Base-by-base conservation (phyloP, 352 stramenopile genomes). In the Globisporangium radiosum region DNA sequence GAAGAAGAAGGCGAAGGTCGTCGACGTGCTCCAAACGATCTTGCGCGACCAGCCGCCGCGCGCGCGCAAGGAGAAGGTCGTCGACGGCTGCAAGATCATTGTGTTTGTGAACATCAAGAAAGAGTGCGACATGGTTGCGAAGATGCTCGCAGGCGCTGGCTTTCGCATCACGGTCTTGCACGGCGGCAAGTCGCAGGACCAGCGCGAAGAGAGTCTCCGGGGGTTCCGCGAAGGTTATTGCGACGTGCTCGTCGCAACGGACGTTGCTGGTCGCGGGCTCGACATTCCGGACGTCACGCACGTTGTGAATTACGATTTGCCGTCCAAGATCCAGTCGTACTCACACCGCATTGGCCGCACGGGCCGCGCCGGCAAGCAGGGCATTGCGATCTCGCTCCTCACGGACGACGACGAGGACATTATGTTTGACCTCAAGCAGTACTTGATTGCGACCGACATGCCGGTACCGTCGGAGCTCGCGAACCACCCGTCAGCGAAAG, bases 41-140 rank as follows among this genome's bases (percentile, higher is more conserved):
- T 62, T 92, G 3, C 87, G 85, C 56, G 76, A 75, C 5, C 77
- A 87, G 58, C 74, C 80, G 3, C 74, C 80, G 0, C 69, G 73
- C 5, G 87, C 76, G 5, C 72, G 81, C 51, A 92, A 90, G 60
- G 81, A 92, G 61, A 82, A 84, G 36, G 65, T 76, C 5, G 72
- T 82, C 2, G 83, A 95, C 25, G 74, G 86, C 2, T 80, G 96
- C 37, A 98, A 99, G 77, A 87, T 98, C 48, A 99, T 99, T 59
- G 95, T 99, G n/a, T 99, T 99, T 74, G 97, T 99, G 59, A 99
- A 99, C 75, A 94, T 98, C 66, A 99, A 99, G 87, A 98, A 98
- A 68, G 86, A 96, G 63, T 97, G 93, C 54, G 97, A 99, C 67
- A 74, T 88, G n/a, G 86, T 99, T n/a, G 88, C 77, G 19, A 91